Base-by-base conservation (phyloP, 768 basidiomycete genomes). In the Hypholoma fasciculare region DNA sequence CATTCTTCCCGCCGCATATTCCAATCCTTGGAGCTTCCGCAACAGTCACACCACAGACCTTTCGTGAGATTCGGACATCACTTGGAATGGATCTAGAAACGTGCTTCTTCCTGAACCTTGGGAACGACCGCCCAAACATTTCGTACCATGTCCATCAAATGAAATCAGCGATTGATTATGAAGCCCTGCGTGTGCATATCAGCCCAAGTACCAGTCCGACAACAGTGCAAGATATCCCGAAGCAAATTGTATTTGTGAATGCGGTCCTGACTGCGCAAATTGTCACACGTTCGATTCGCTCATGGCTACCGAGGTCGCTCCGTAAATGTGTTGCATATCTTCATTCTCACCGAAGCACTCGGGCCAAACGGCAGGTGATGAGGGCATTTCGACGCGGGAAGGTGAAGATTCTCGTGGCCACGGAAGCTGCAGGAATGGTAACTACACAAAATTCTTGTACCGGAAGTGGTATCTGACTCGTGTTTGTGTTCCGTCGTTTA, bases 381-480 rank as follows among this genome's bases (percentile, higher is more conserved):
- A 47, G 57, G 19, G 14, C 52, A 3, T 76, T 71, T 59, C 40
- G 61, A 2, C 17, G 61, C 43, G 70, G 72, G 0, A 61, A 63
- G 11, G 66, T 65, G 0, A 61, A 54, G 23, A 56, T 73, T 17
- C 59, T 75, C 3, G 56, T 75, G 7, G 66, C 71, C 14, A 75
- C 75, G 12, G 73, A 76, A 48, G 74, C 69, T 0, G 72, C 71
- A 4, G 74, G 74, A 23, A 76, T 76, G 74, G 75, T 74, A n/a
- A n/a, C n/a, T n/a, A n/a, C n/a, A n/a, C n/a, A n/a, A n/a, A n/a
- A n/a, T n/a, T n/a, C n/a, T n/a, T n/a, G n/a, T n/a, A n/a, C n/a
- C n/a, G n/a, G n/a, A n/a, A n/a, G n/a, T n/a, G n/a, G n/a, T n/a
- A n/a, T n/a, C n/a, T n/a, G n/a, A n/a, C n/a, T n/a, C n/a, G n/a